Percentiles rank a stretch among this genome's conserved stretches.
Conservation (phyloP, 2,329 filamentous ascomycete species). For the Arthrobotrys musiformis region DNA sequence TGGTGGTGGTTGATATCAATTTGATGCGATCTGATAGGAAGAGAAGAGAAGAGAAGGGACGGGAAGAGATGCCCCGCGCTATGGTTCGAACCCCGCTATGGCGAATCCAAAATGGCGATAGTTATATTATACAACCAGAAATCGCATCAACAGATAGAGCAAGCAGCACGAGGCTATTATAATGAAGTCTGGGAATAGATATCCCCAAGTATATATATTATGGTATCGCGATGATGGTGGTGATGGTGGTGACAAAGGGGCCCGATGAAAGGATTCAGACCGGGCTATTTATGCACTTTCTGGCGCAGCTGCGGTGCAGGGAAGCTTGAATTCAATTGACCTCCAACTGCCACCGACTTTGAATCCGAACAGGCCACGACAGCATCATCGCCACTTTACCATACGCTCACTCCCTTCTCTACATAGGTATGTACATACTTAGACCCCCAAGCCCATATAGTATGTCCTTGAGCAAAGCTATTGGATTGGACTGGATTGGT, state of each 20-base stretch:
- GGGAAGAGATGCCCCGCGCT: constrained; percentile 32
- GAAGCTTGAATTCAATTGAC: background rate
- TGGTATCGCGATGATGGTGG: background rate
- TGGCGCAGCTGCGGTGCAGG: constrained; percentile 14
- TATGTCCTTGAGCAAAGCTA: no score
- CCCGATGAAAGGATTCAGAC: constrained; percentile 10
- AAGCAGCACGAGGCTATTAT: no score
- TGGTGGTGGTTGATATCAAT: background rate
- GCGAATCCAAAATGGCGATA: background rate
- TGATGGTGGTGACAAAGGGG: background rate
- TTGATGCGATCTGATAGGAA: background rate
- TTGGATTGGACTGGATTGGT: no score
- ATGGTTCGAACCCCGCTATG: constrained; percentile 19
- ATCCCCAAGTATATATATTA: no score
- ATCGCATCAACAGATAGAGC: constrained; percentile 12
- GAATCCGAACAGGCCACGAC: constrained; percentile 37
- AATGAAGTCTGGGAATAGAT: no score
- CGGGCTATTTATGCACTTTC: constrained; percentile 43
- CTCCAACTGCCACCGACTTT: background rate
- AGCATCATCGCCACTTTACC: background rate
- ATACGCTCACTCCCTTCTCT: no score
- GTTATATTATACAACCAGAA: no score
- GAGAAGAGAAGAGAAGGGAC: background rate
- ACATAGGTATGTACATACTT: no score
- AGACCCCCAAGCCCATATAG: no score